Conservation (phyloP, 2,329 filamentous ascomycete genomes). For the Zelopaecilomyces penicillatus region DNA sequence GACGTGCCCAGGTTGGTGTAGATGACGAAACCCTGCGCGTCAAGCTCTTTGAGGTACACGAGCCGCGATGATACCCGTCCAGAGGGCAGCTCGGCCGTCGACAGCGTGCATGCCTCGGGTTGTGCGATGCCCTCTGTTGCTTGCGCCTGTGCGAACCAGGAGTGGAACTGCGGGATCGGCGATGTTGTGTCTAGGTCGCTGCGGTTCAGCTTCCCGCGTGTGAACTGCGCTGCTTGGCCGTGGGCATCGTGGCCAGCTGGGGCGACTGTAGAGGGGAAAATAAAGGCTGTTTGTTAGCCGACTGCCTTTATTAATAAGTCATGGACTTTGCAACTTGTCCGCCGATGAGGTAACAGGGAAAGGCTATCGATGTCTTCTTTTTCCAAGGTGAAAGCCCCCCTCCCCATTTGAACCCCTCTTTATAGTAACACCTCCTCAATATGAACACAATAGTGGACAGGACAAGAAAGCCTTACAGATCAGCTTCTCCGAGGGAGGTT, state of each 20-base stretch:
- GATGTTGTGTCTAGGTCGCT: conserved; percentile 50
- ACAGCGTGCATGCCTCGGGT: conserved; percentile 81
- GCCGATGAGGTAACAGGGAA: too few relatives aligned
- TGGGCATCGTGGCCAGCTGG: conserved; percentile 50
- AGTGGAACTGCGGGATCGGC: conserved; percentile 78
- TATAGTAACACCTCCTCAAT: too few relatives aligned
- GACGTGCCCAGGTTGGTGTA: conserved; percentile 89
- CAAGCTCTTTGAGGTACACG: conserved; percentile 94
- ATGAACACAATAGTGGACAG: neutral
- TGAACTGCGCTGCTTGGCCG: conserved; percentile 69
- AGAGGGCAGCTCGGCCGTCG: conserved; percentile 74
- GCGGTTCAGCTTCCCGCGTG: conserved; percentile 49
- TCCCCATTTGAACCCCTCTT: too few relatives aligned
- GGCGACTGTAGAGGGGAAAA: conserved; percentile 39
- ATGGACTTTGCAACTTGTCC: too few relatives aligned
- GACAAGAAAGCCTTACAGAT: conserved; percentile 34
- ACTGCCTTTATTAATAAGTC: neutral
- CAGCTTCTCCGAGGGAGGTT: conserved; percentile 34
- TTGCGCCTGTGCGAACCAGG: conserved; percentile 76
- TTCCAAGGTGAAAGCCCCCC: too few relatives aligned
- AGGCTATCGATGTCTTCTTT: too few relatives aligned
- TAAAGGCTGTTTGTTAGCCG: neutral
- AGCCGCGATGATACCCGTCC: conserved; percentile 78
- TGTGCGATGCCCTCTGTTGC: conserved; percentile 50
- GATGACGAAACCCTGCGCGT: conserved; percentile 66